phyloP scores from a whole-genome alignment of 495 filamentous ascomycete genomes.

The Aspergillus affinis region DNA sequence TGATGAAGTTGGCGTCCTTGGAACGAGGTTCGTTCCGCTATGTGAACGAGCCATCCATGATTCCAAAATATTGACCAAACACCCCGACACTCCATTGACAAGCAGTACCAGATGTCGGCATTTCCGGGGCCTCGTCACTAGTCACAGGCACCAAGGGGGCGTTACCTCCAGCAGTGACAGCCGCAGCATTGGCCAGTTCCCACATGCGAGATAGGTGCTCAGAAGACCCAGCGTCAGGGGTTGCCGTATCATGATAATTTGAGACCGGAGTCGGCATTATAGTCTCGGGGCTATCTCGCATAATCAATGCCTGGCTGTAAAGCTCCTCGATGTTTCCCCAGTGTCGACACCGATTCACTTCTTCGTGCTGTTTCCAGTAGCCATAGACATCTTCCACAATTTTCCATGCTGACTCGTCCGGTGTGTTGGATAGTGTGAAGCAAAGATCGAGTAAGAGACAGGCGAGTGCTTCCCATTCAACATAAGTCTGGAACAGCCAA shows the following conservation, averaged over 20 bases:
- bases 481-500: constrained; percentile 74
- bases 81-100: constrained; percentile 23
- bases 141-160: not conserved
- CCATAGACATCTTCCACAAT: constrained; percentile 17
- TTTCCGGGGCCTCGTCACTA: constrained; percentile 1
- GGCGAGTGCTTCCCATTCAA: constrained; percentile 74
- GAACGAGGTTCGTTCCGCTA: too few species aligned
- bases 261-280: not conserved
- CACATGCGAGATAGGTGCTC: not conserved
- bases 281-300: not conserved
- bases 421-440: constrained; percentile 21
- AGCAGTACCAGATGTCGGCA: constrained; percentile 18
- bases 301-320: constrained; percentile 12
- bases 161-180: not conserved
- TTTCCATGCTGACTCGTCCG: constrained; percentile 11
- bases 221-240: not conserved
- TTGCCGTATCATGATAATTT: not conserved
- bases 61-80: constrained; percentile 16
- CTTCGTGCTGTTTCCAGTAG: constrained; percentile 16
- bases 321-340: constrained; percentile 22
- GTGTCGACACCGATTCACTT: constrained; percentile 6
- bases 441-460: constrained; percentile 67
- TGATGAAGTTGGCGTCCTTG: too few species aligned
- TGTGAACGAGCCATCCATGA: too few species aligned
- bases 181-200: too few species aligned